These are phyloP conservation scores for Eucalyptus decipiens DNA, from an alignment of 345 rosid genomes.

Conservation along the genomic window DNA sequence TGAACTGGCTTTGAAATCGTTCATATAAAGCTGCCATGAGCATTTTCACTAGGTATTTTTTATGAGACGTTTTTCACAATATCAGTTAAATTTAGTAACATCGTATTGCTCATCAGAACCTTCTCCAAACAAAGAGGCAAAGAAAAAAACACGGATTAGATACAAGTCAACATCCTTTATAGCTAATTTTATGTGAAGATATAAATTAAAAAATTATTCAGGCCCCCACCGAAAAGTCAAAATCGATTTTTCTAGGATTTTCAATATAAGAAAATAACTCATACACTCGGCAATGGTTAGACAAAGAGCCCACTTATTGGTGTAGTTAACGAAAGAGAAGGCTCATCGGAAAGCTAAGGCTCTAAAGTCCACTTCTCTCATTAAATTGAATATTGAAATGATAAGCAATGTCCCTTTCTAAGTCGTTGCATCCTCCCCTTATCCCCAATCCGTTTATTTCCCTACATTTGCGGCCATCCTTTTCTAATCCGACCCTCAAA, in stretches of 20 bases:
- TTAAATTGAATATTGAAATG: not conserved
- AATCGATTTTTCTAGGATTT: not conserved
- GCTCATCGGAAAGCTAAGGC: not conserved
- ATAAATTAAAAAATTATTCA: not conserved
- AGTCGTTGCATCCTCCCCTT: not conserved
- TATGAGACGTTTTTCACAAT: too few relatives aligned
- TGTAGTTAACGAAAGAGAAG: not conserved
- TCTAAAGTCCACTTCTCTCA: not conserved
- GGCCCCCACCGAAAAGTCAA: not conserved
- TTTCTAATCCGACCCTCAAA: not conserved
- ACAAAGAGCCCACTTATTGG: not conserved
- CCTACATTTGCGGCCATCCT: too few relatives aligned
- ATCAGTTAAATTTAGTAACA: accelerated
- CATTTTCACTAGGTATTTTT: too few relatives aligned
- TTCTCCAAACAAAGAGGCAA: too few relatives aligned
- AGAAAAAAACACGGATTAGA: too few relatives aligned
- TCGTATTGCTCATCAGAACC: not conserved
- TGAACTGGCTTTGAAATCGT: too few relatives aligned
- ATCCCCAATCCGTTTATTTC: not conserved
- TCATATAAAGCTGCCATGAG: too few relatives aligned
- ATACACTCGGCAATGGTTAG: not conserved
- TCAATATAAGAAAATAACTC: not conserved
- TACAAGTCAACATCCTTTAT: not conserved
- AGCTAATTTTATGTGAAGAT: not conserved
- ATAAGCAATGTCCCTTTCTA: not conserved